Evolutionary conservation across 1,284 basidiomycete genomes (phyloP).

Genomic region (Cutaneotrichosporon dermatis): DNA sequence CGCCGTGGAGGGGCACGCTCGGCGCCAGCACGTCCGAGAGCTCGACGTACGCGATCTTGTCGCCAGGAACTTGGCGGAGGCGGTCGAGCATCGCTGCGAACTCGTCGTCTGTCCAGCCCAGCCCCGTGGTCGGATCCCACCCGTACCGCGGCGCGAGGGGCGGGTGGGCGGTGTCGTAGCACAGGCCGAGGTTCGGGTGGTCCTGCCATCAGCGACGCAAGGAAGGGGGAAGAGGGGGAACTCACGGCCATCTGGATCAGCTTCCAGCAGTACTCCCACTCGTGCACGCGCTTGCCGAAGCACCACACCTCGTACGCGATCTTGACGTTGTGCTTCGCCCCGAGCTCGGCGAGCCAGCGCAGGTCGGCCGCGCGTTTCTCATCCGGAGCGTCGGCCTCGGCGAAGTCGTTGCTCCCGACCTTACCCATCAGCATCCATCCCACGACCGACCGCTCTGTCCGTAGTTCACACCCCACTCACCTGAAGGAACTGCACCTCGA

Average conservation of each 20-base stretch:
- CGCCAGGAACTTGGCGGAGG: constrained; percentile 7
- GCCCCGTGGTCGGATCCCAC: constrained; percentile 9
- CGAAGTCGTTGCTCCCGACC: constrained; percentile 23
- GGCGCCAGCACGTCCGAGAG: constrained; percentile 11
- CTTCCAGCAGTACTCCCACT: constrained; percentile 20
- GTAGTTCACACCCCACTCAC: too few species aligned
- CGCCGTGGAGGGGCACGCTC: not conserved
- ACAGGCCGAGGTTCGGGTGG: constrained; percentile 20
- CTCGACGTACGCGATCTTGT: constrained; percentile 19
- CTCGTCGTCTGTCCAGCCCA: constrained; percentile 8
- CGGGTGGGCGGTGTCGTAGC: constrained; percentile 19
- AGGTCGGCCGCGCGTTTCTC: constrained; percentile 18
- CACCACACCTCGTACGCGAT: constrained; percentile 29
- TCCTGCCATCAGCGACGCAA: constrained; percentile 5
- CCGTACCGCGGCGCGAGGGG: constrained; percentile 17
- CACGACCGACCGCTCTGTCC: too few species aligned
- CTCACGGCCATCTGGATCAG: constrained; percentile 14
- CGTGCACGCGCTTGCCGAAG: constrained; percentile 12
- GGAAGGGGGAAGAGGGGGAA: not conserved
- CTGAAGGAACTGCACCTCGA: constrained; percentile 10
- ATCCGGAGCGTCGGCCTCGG: constrained; percentile 9
- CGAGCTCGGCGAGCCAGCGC: constrained; percentile 21
- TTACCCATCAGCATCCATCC: too few species aligned
- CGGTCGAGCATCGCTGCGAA: not conserved
- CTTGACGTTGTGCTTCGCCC: constrained; percentile 13